A percentile compares a stretch with the other conserved stretches of the same genome.
phyloP scores from a whole-genome alignment of 1,139 yeast species.

The Kurtzmaniella quercitrusa region DNA sequence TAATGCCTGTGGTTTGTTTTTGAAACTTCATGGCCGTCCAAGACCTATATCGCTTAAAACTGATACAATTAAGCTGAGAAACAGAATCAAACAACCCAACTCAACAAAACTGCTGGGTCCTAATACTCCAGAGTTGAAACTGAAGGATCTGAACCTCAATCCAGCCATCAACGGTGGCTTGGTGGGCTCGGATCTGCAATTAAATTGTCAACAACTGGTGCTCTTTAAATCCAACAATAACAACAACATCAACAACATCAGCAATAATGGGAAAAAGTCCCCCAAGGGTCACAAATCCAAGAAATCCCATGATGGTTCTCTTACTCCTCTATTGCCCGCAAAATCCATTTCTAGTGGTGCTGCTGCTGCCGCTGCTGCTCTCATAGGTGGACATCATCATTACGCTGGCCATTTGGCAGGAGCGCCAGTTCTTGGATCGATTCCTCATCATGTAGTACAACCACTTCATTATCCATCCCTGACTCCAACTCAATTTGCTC shows the following conservation, averaged over 20 bases:
- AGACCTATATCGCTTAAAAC: slow-evolving; percentile 89
- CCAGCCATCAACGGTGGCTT: slow-evolving; percentile 3
- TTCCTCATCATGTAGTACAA: slow-evolving; percentile 33
- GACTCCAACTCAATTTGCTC: slow-evolving; percentile 68
- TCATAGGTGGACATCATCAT: slow-evolving; percentile 1
- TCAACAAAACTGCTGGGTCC: slow-evolving; percentile 24
- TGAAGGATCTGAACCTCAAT: slow-evolving; percentile 23
- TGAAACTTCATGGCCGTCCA: slow-evolving; percentile 88
- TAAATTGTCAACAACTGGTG: slow-evolving; percentile 6
- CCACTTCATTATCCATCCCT: slow-evolving; percentile 66
- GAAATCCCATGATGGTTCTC: slow-evolving; percentile 6
- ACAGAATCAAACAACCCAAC: slow-evolving; percentile 59
- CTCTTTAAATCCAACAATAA: not conserved
- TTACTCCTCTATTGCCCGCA: slow-evolving; percentile 32
- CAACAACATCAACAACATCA: too few relatives aligned
- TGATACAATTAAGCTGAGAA: slow-evolving; percentile 86
- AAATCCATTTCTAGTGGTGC: slow-evolving; percentile 6
- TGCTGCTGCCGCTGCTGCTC: slow-evolving; percentile 7
- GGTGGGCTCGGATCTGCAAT: not conserved
- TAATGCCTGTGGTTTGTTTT: slow-evolving; percentile 90
- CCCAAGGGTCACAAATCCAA: slow-evolving; percentile 7
- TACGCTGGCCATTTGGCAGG: slow-evolving; percentile 6
- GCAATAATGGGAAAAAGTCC: slow-evolving; percentile 8
- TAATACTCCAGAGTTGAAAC: slow-evolving; percentile 44
- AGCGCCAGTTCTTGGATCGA: not conserved